These are phyloP conservation scores for Thyridium curvatum DNA, from an alignment of 2,329 filamentous ascomycete genomes.

Conservation along the genomic window DNA sequence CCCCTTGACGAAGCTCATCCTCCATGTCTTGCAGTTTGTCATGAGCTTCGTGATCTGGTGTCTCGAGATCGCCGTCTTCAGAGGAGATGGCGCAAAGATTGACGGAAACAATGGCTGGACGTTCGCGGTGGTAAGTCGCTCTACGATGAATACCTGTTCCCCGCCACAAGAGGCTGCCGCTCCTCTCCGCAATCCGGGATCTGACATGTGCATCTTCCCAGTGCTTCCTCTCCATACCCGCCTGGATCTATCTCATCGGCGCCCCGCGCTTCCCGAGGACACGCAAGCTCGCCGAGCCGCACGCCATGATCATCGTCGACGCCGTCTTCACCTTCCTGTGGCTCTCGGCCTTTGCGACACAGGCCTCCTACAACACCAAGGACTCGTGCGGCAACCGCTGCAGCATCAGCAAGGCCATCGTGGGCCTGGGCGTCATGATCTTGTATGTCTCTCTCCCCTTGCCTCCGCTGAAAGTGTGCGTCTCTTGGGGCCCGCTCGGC, in stretches of 20 bases:
- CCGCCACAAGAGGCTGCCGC: too few species aligned
- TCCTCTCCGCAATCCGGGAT: too few species aligned
- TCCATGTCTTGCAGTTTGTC: conserved; percentile 50
- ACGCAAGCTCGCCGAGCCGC: conserved; percentile 53
- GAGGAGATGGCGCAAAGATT: conserved; percentile 37
- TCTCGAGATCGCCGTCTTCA: conserved; percentile 55
- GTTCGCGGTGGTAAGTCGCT: conserved; percentile 58
- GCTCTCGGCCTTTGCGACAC: conserved; percentile 60
- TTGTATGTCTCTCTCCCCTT: conserved; percentile 38
- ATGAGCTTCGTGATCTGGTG: conserved; percentile 50
- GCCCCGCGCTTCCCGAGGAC: conserved; percentile 58
- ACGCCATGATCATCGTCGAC: conserved; percentile 55
- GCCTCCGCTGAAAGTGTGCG: conserved; percentile 10
- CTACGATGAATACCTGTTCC: too few species aligned
- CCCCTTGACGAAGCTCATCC: conserved; percentile 48
- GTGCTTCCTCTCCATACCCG: conserved; percentile 60
- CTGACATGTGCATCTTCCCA: conserved; percentile 20
- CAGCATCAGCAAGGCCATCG: conserved; percentile 55
- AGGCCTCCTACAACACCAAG: conserved; percentile 56
- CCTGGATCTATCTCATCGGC: conserved; percentile 60
- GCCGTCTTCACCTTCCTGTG: conserved; percentile 53
- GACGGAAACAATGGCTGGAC: conserved; percentile 57
- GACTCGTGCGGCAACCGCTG: conserved; percentile 51
- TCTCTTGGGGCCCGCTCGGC: too few species aligned
- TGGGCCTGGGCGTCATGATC: conserved; percentile 56